Base-by-base conservation (phyloP, 2,329 filamentous ascomycete genomes). In the Trichophyton verrucosum region DNA sequence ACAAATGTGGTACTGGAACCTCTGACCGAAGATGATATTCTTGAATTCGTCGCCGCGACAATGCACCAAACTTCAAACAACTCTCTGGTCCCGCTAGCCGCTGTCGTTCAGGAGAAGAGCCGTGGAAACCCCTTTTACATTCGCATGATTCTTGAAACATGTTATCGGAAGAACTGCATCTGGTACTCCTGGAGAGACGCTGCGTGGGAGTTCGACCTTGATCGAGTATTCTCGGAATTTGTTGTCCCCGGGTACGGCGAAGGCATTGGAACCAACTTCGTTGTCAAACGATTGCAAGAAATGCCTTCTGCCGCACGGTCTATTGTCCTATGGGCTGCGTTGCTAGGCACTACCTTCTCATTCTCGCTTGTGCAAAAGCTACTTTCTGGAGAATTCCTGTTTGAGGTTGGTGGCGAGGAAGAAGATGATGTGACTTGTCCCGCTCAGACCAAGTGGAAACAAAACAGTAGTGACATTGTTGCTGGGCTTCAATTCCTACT, bases 101-200 rank as follows among this genome's bases (percentile, higher is more conserved):
- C 91, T 5, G 88, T 96, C 8, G 84, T 96, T 4, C 88, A 95
- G 71, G 91, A 92, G 68, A 95, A 94, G 75, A 92, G 89, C 7
- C 83, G 83, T 27, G 91, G 91, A 1, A 96, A 95, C 64, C 87
- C 91, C 0, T 96, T 96, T 68, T 95, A 94, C 68, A 88, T 96
- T 72, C 82, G 89, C 60, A 89, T 96, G 74, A 95, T 96, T 82
- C 81, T 96, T 3, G 89, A 89, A 68, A 86, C 87, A 2, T 95
- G 89, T 70, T 86, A 95, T 71, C 84, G 89, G 46, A 94, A 89
- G 69, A 86, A 86, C 66, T 95, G 89, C 71, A 87, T 96, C 57
- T 95, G 86, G 82, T 96, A 95, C 72, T 90, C 91, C 64, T 96
- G 94, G 80, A 85, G 85, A 66, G 83, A 87, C 65, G 88, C 85